Percentiles rank a stretch among this genome's conserved stretches.
Evolutionary conservation across 1,284 basidiomycete genomes (phyloP).

Genomic region (Fomes fomentarius): DNA sequence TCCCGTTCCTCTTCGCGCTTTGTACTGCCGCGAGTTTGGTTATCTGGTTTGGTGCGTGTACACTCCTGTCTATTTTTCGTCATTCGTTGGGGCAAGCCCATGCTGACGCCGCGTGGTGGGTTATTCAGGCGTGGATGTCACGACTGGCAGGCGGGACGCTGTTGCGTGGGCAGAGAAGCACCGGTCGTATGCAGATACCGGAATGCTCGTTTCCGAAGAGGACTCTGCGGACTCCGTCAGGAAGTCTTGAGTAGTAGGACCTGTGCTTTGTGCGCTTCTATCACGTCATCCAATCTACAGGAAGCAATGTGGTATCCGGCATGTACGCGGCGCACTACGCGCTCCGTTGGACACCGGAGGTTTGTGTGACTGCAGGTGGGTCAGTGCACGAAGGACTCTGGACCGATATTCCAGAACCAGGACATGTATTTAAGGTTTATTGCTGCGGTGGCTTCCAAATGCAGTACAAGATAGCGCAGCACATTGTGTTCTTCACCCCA

Average conservation of each 20-base stretch:
- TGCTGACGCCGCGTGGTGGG: not conserved
- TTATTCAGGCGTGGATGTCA: slow-evolving; percentile 57
- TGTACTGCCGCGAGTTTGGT: slow-evolving; percentile 65
- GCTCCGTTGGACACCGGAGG: not conserved
- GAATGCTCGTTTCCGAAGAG: slow-evolving; percentile 25
- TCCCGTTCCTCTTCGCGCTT: slow-evolving; percentile 81
- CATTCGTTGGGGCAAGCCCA: not conserved
- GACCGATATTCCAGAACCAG: too few species aligned
- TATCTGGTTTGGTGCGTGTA: slow-evolving; percentile 63
- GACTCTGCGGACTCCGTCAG: slow-evolving; percentile 11
- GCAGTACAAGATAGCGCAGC: not conserved
- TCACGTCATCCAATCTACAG: not conserved
- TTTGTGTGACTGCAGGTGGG: too few species aligned
- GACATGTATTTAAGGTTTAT: too few species aligned
- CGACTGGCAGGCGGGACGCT: slow-evolving; percentile 69
- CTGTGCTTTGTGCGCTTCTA: not conserved
- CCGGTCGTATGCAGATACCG: slow-evolving; percentile 31
- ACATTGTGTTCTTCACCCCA: not conserved
- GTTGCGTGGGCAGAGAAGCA: slow-evolving; percentile 57
- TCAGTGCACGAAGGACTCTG: too few species aligned
- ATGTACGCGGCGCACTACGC: not conserved
- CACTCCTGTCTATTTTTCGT: not conserved
- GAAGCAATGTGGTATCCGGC: not conserved
- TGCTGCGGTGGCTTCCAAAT: not conserved
- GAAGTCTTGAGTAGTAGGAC: slow-evolving; percentile 1